Base-by-base conservation (phyloP, 2,329 filamentous ascomycete species). In the Claviceps sp. region DNA sequence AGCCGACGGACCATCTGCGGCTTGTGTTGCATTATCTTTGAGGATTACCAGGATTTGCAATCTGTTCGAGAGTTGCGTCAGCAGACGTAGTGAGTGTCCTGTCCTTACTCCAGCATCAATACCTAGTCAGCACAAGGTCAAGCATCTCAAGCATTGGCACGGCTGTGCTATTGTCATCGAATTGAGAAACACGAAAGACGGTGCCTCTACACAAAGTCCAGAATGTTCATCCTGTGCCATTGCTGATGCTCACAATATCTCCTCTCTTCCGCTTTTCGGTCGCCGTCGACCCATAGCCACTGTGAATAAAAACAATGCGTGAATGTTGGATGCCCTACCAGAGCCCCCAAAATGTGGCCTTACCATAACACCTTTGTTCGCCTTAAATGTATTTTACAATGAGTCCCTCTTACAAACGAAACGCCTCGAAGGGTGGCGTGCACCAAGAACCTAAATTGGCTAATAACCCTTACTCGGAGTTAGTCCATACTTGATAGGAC, bases 401-500 rank as follows among this genome's bases (percentile, higher is more conserved):
- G 41, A 49, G 20, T 41, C 8, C 24, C 47, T 26, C 26, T n/a
- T 11, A 41, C 20, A 37, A 34, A 37, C 37, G 6, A 18, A 18
- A 9, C n/a, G 5, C 18, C 40, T 37, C 16, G 11, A 9, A 34
- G 37, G 22, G 11, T 34, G 43, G 18, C 20, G 49, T 26, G 2
- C 40, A 8, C 26, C 3, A n/a, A 16, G 18, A n/a, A 44, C 26
- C 26, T 6, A 13, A 4, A 22, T 16, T 42, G 20, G 6, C 48
- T 50, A 55, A 16, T 44, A 69, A 1, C 55, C 60, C 58, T 72
- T 73, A 57, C 60, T 66, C 0, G 69, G 67, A 50, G 66, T 72
- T 20, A 68, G 64, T 37, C 59, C 56, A 26, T 63, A 62, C 61
- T 78, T 79, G 8, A 70, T 59, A 0, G 76, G 75, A 50, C 75